These are phyloP conservation scores for Aspergillus nidulans DNA, from an alignment of 495 filamentous ascomycete species.

Conservation along the genomic window DNA sequence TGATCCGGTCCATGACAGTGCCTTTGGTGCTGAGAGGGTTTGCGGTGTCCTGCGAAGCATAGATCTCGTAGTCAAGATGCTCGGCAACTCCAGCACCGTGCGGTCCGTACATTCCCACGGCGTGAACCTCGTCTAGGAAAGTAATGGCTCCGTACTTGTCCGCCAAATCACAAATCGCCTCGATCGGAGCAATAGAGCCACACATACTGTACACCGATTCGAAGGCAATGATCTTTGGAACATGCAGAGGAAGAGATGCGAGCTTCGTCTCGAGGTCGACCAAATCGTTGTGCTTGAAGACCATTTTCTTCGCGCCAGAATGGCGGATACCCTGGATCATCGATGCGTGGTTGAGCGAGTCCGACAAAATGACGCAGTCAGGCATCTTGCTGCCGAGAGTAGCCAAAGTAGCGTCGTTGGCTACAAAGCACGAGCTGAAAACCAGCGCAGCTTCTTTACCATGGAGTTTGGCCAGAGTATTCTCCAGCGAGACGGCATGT, in stretches of 20 bases:
- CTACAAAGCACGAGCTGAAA: constrained; percentile 96
- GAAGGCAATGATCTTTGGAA: constrained; percentile 97
- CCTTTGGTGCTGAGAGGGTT: constrained; percentile 58
- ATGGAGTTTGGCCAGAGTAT: constrained; percentile 79
- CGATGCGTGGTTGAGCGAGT: constrained; percentile 93
- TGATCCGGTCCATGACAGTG: constrained; percentile 90
- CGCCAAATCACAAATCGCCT: constrained; percentile 89
- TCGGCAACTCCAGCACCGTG: constrained; percentile 95
- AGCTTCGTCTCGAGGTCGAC: constrained; percentile 86
- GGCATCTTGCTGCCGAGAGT: constrained; percentile 95
- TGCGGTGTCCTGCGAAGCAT: constrained; percentile 54
- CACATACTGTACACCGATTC: constrained; percentile 99
- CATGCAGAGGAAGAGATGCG: constrained; percentile 72
- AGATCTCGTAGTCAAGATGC: constrained; percentile 83
- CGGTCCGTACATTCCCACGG: constrained; percentile 98
- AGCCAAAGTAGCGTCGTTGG: constrained; percentile 95
- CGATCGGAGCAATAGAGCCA: constrained; percentile 92
- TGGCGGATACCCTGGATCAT: constrained; percentile 99
- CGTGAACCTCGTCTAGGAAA: constrained; percentile 97
- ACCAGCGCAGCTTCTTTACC: constrained; percentile 90
- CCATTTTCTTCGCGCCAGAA: constrained; percentile 91
- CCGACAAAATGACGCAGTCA: constrained; percentile 91
- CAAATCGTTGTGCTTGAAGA: constrained; percentile 97
- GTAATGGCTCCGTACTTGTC: constrained; percentile 98
- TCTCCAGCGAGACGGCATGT: constrained; percentile 84